Percentiles rank a stretch among this genome's conserved stretches.
Conservation (phyloP, 495 filamentous ascomycete species). For the Aspergillus ellipticus region DNA sequence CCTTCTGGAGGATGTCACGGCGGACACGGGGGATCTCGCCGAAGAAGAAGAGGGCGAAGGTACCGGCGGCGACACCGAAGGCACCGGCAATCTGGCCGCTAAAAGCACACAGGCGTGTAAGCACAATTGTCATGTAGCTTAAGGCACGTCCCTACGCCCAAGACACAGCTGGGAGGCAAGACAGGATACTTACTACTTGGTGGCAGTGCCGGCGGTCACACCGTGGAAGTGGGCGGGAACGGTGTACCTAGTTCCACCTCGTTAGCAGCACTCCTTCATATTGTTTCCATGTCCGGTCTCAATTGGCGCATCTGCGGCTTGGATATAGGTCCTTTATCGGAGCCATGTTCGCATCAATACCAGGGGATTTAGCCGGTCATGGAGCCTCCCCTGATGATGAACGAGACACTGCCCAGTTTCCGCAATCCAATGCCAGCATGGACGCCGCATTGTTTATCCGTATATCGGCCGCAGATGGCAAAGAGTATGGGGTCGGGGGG, state of each 20-base stretch:
- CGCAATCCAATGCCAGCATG: not conserved
- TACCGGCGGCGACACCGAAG: slow-evolving; percentile 59
- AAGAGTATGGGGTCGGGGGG: slow-evolving; percentile 8
- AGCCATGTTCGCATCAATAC: not conserved
- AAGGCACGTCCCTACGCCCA: not conserved
- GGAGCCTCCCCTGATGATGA: not conserved
- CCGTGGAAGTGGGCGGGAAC: slow-evolving; percentile 47
- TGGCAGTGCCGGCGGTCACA: slow-evolving; percentile 38
- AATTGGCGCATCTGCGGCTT: not conserved
- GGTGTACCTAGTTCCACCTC: slow-evolving; percentile 43
- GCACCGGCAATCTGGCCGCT: slow-evolving; percentile 52
- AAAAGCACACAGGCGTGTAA: not conserved
- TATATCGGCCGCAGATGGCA: not conserved
- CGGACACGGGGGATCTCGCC: slow-evolving; percentile 64
- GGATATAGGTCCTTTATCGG: not conserved
- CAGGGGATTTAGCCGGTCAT: not conserved
- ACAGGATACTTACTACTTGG: slow-evolving; percentile 46
- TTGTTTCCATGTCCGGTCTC: not conserved
- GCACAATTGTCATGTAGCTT: not conserved
- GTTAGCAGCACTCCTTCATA: slow-evolving; percentile 4
- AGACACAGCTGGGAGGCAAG: slow-evolving; percentile 1
- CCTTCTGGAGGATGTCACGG: slow-evolving; percentile 61
- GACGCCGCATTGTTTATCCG: not conserved
- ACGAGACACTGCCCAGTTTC: not conserved
- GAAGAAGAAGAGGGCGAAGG: slow-evolving; percentile 69